Evolutionary conservation across 495 filamentous ascomycete genomes (phyloP), one percentile per base, ranked within the genome.

Genomic region (Aspergillus bridgeri): DNA sequence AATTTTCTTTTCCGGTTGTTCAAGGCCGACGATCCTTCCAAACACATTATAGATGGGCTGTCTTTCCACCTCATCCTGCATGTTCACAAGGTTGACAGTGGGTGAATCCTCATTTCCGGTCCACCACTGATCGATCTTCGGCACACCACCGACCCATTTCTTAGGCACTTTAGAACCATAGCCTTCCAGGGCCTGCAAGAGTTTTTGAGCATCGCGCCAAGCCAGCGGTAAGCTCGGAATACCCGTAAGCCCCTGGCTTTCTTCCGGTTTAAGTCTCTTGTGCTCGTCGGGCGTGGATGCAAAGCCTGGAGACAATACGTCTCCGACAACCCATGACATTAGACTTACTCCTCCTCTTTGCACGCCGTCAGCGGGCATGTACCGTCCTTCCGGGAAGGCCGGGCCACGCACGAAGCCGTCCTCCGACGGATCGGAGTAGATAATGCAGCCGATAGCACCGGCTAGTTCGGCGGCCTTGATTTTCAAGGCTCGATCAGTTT

Each of bases 11-110:
- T 92, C 84, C 3, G 76, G 78, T 61, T 92, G 85, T 63, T 98
- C 94, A 25, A 88, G 69, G n/a, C 94, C 94, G 3, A 75, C 63
- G 51, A 98, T 93, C 48, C 82, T 79, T 21, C 89, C 94, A 50
- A 94, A 80, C 0, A 97, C 83, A 66, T 98, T 98, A 78, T 90
- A 95, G 43, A 98, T 95, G 6, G 87, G 83, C 64, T 93, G 89
- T 63, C 87, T 79, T 47, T 91, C 84, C 17, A 83, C 78, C 64
- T 96, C 92, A 61, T 95, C 91, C 61, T 96, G 91, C 45, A 90
- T 73, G 65, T 98, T 98, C 70, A 86, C 81, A n/a, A 98, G 80
- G 48, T 88, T 84, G 23, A 98, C 88, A 19, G 80, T 79, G 3
- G 92, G 91, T 19, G 91, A 93, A 0, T 79, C 82, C 3, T 75